Base-by-base conservation (phyloP, 768 basidiomycete genomes). In the Terana coerulea region DNA sequence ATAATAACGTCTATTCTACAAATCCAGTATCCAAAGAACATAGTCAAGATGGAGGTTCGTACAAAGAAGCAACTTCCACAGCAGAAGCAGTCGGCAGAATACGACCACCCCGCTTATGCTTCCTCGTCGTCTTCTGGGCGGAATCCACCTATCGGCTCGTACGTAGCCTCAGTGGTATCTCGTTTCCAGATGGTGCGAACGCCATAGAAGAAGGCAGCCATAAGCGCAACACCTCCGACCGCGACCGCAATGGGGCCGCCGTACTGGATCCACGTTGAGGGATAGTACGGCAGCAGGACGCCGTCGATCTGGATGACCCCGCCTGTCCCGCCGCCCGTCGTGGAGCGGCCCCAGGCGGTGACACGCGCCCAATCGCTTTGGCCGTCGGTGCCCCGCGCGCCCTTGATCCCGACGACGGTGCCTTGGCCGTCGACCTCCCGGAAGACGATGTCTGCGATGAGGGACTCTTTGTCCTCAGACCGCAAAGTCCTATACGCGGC, bases 271-370 rank as follows among this genome's bases (percentile, higher is more conserved):
- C 86, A 93, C 91, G 90, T 91, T 3, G 84, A 76, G 3, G 95
- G 92, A 52, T 84, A 72, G 65, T 93, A 98, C 29, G 97, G 97
- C 21, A 84, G 62, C 48, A 99, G 71, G 11, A 98, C 74, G 35
- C 76, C 75, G 71, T 97, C 91, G 53, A 98, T 88, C 68, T 86
- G 79, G 52, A 98, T 78, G 33, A 98, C 91, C 3, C 95, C 95
- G 0, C 95, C 95, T 0, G 80, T 83, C 30, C 87, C 83, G 11
- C 75, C 73, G 10, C 80, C 81, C 7, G 80, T 81, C 28, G 88
- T 88, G 39, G 86, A 83, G 39, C 89, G 83, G 34, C 89, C 91
- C 84, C 85, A 88, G 40, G 79, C 74, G 24, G 84, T 64, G 17
- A 89, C 81, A 41, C 73, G 77, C 24, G 82, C 81, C 76, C 79